Evolutionary conservation across 225 moss, liverwort and hornwort species (phyloP).

Genomic region (Lunularia cruciata): DNA sequence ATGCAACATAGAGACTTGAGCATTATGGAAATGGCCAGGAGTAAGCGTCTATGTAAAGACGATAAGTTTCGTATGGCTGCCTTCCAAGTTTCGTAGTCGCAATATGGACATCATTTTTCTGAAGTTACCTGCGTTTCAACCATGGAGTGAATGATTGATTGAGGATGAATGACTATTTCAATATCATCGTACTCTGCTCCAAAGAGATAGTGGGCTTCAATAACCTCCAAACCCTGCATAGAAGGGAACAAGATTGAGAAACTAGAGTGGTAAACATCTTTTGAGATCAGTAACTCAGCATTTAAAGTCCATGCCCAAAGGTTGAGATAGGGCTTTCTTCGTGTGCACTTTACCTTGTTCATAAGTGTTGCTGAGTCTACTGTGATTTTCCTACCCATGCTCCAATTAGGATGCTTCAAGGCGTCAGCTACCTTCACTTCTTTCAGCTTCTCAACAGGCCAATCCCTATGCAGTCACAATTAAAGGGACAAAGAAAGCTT

Average conservation of each 20-base stretch:
- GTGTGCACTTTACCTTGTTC: conserved; percentile 55
- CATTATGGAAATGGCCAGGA: no score
- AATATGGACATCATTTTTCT: no score
- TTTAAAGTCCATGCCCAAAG: not conserved
- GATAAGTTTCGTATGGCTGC: no score
- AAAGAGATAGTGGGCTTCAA: conserved; percentile 75
- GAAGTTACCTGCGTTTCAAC: conserved; percentile 86
- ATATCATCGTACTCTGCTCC: conserved; percentile 69
- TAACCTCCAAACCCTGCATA: conserved; percentile 70
- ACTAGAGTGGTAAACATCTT: not conserved
- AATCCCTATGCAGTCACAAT: conserved; percentile 51
- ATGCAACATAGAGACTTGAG: no score
- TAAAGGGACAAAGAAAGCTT: no score
- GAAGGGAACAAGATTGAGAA: not conserved
- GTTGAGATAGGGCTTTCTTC: not conserved
- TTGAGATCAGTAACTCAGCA: not conserved
- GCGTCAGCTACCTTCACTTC: conserved; percentile 80
- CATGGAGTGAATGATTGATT: conserved; percentile 83
- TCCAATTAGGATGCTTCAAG: conserved; percentile 82
- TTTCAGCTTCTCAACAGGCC: conserved; percentile 77
- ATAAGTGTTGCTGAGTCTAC: conserved; percentile 76
- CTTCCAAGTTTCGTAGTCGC: no score
- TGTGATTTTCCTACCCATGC: conserved; percentile 72
- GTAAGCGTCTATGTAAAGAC: no score
- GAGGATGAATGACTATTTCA: conserved; percentile 74